These are phyloP conservation scores for Chionographis japonica DNA, from an alignment of 106 monocot genomes.

Conservation along the genomic window DNA sequence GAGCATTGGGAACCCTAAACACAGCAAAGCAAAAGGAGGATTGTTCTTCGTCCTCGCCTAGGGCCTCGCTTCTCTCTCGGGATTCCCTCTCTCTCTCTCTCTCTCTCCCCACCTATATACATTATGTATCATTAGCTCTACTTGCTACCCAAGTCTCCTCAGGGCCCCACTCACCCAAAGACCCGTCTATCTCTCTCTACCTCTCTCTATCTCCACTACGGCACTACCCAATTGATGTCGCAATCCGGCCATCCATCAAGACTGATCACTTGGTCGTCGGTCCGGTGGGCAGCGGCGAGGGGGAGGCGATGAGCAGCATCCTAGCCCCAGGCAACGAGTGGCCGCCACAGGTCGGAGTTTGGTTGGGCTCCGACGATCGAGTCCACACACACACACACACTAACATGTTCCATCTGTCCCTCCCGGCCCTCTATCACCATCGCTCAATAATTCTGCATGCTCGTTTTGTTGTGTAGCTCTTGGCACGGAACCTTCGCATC, in stretches of 20 bases:
- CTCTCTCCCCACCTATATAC: neutral
- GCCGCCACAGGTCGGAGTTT: constrained; percentile 18
- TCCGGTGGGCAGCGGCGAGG: neutral
- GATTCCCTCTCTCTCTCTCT: neutral
- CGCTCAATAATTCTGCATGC: constrained; percentile 21
- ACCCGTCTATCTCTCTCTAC: neutral
- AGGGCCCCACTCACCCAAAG: constrained; percentile 3
- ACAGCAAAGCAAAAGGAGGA: too few species aligned
- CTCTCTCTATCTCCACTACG: neutral
- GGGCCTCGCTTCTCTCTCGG: neutral
- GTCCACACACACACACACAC: too few species aligned
- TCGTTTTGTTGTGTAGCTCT: constrained; percentile 29
- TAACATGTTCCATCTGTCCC: constrained; percentile 7
- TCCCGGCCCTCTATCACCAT: constrained; percentile 5
- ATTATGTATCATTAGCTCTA: neutral
- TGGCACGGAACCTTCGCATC: constrained; percentile 29
- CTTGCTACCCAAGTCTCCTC: neutral
- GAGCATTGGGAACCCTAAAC: too few species aligned
- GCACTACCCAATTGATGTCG: neutral
- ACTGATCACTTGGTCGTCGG: too few species aligned
- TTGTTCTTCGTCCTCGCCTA: too few species aligned
- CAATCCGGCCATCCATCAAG: too few species aligned
- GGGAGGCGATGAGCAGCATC: neutral
- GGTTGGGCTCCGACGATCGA: neutral
- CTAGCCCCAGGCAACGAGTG: constrained; percentile 7